Evolutionary conservation across 2,329 filamentous ascomycete species (phyloP).

Genomic region (Gaeumannomyces sp.): DNA sequence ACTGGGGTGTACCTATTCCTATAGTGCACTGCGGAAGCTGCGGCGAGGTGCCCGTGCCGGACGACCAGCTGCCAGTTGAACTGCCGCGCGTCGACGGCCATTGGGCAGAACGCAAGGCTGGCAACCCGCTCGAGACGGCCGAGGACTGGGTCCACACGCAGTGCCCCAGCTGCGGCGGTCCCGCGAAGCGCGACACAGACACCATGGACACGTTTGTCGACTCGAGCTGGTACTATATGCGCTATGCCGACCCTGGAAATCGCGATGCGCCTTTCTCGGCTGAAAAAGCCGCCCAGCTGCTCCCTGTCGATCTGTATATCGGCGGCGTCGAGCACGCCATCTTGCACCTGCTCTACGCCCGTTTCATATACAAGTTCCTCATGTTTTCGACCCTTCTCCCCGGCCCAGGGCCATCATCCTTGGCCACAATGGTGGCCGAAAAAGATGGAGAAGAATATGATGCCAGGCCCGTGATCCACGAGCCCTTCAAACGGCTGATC

Average conservation of each 20-base stretch:
- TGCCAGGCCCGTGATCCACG: conserved; percentile 36
- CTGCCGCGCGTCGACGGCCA: conserved; percentile 64
- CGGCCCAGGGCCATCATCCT: background rate
- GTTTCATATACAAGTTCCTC: conserved; percentile 86
- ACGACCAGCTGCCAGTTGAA: conserved; percentile 67
- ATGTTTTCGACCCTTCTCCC: conserved; percentile 45
- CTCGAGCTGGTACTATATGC: conserved; percentile 88
- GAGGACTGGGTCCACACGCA: conserved; percentile 67
- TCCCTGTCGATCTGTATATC: conserved; percentile 83
- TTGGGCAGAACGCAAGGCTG: conserved; percentile 62
- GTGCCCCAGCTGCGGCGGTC: conserved; percentile 66
- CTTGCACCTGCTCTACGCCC: conserved; percentile 78
- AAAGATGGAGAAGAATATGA: too few species aligned
- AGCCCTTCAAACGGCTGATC: conserved; percentile 77
- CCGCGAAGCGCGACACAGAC: conserved; percentile 78
- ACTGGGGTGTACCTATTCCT: conserved; percentile 87
- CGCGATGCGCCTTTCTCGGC: conserved; percentile 53
- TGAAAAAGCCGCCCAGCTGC: conserved; percentile 44
- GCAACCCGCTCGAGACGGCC: conserved; percentile 70
- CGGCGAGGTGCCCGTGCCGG: conserved; percentile 72
- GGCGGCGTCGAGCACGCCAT: conserved; percentile 90
- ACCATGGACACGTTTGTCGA: conserved; percentile 97
- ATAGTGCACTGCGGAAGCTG: conserved; percentile 76
- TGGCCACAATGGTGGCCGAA: too few species aligned
- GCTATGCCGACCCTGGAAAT: conserved; percentile 70